Conservation (phyloP, 164 flowering plant species). For the Kalanchoe fedtschenkoi region DNA sequence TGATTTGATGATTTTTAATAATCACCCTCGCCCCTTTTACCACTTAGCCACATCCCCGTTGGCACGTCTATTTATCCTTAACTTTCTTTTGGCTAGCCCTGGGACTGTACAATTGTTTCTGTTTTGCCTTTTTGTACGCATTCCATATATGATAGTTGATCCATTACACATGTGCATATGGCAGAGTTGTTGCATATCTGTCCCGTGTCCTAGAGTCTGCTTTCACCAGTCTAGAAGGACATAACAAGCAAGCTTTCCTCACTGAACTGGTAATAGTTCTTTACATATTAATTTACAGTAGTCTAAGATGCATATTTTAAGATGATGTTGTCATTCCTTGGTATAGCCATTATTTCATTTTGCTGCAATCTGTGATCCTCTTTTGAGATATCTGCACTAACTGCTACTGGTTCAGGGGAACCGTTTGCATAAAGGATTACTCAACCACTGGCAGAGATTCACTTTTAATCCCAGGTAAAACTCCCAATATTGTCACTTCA, state of each 20-base stretch:
- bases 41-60: too few relatives aligned
- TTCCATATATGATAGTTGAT: too few relatives aligned
- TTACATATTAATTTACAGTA: too few relatives aligned
- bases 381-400: not conserved
- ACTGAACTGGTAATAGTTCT: slow-evolving; percentile 70
- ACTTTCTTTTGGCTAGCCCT: not conserved
- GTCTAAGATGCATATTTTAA: slow-evolving; percentile 2
- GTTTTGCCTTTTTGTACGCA: not conserved
- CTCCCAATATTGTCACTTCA: not conserved
- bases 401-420: slow-evolving; percentile 47
- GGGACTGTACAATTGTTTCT: not conserved
- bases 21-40: too few relatives aligned
- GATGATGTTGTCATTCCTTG: not conserved
- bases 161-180: slow-evolving; percentile 6
- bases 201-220: slow-evolving; percentile 95
- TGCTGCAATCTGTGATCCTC: not conserved
- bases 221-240: slow-evolving; percentile 92
- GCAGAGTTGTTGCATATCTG: slow-evolving; percentile 91
- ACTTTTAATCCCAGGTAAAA: slow-evolving; percentile 91
- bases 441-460: slow-evolving; percentile 94
- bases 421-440: slow-evolving; percentile 81
- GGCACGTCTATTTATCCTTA: not conserved
- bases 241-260: slow-evolving; percentile 91
- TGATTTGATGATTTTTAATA: too few relatives aligned
- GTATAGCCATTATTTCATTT: not conserved